phyloP scores from a whole-genome alignment of 176 grass and related monocot genomes.

The Calamus simplicifolius region DNA sequence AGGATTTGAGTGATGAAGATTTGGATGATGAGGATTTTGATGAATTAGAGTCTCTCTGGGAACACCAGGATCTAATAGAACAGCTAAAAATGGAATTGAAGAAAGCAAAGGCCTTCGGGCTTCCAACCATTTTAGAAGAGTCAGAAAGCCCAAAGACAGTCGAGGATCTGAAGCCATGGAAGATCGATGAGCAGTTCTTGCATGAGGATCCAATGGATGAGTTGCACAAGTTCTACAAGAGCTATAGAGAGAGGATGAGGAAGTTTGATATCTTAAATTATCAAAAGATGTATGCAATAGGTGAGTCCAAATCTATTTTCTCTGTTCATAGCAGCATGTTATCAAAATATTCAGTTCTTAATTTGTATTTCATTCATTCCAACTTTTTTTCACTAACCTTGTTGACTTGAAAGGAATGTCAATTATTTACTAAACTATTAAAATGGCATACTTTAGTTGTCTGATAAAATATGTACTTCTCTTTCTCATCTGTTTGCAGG shows the following conservation, averaged over 20 bases:
- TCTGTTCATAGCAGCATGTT: not conserved
- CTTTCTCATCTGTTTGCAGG: slow-evolving; percentile 25
- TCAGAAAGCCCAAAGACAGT: slow-evolving; percentile 65
- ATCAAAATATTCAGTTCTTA: slow-evolving; percentile 1
- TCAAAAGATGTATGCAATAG: slow-evolving; percentile 95
- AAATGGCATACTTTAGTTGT: not conserved
- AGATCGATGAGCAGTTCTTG: slow-evolving; percentile 69
- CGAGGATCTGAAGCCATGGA: slow-evolving; percentile 87
- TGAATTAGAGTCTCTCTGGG: slow-evolving; percentile 87
- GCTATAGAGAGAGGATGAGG: slow-evolving; percentile 94
- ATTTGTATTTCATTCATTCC: not conserved
- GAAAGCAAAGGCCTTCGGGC: slow-evolving; percentile 47
- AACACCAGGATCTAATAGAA: slow-evolving; percentile 90
- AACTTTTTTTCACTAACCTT: too few species aligned
- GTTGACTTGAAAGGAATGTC: too few species aligned
- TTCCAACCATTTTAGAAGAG: slow-evolving; percentile 86
- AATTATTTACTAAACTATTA: not conserved
- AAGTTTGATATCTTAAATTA: slow-evolving; percentile 89
- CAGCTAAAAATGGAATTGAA: slow-evolving; percentile 92
- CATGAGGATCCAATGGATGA: slow-evolving; percentile 81
- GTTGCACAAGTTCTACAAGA: slow-evolving; percentile 91
- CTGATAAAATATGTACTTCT: too few species aligned
- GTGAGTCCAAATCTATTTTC: slow-evolving; percentile 27
- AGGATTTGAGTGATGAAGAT: slow-evolving; percentile 34
- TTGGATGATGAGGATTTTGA: slow-evolving; percentile 67